Percentiles rank a stretch among this genome's conserved stretches.
Conservation (phyloP, 495 filamentous ascomycete species). For the Penicillium dipodomyicola region DNA sequence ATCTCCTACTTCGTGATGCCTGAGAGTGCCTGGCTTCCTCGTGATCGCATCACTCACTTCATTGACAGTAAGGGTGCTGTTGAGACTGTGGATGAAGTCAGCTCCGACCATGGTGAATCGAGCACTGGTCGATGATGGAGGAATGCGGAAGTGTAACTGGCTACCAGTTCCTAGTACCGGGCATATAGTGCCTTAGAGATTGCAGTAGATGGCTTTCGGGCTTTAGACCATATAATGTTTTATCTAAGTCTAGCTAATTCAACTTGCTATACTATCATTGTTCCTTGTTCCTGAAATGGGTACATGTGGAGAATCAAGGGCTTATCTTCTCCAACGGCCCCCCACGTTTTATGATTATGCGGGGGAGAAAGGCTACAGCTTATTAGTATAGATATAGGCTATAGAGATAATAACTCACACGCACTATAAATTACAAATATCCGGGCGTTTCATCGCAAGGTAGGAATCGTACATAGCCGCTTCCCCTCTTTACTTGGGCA, state of each 20-base stretch:
- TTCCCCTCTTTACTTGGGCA: slow-evolving; percentile 3
- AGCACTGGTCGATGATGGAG: slow-evolving; percentile 15
- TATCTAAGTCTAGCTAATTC: background rate
- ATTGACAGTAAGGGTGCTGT: slow-evolving; percentile 45
- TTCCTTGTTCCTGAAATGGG: background rate
- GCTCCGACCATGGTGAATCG: slow-evolving; percentile 9
- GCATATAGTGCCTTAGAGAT: background rate
- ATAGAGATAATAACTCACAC: background rate
- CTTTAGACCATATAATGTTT: background rate
- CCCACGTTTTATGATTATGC: background rate
- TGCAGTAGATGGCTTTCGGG: slow-evolving; percentile 1
- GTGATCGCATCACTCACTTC: slow-evolving; percentile 43
- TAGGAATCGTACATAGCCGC: slow-evolving; percentile 2
- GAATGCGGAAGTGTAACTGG: background rate
- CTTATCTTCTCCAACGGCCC: background rate
- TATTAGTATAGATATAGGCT: background rate
- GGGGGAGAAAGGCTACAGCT: no score
- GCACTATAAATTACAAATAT: background rate
- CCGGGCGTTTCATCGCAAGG: slow-evolving; percentile 15
- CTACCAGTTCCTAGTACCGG: background rate
- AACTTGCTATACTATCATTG: background rate
- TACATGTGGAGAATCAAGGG: background rate
- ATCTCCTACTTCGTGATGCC: slow-evolving; percentile 50
- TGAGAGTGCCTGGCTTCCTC: slow-evolving; percentile 46
- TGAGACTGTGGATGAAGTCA: slow-evolving; percentile 29